Conservation (phyloP, 2,329 filamentous ascomycete genomes). For the Ilyonectria sp. region DNA sequence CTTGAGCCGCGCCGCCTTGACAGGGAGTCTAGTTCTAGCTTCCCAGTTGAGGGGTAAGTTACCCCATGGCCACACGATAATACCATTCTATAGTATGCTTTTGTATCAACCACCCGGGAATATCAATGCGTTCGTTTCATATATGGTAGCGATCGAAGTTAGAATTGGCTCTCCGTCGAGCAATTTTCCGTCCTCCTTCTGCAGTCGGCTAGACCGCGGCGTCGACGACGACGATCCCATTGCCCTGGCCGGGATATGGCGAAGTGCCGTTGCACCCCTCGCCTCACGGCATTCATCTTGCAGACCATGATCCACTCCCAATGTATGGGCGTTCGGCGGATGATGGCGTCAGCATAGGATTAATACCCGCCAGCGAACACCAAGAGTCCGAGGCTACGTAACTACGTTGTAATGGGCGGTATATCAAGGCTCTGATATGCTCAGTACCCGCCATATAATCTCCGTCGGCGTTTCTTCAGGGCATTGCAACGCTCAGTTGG, state of each 20-base stretch:
- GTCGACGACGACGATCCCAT: slow-evolving; percentile 17
- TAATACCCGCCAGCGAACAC: neutral
- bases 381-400: slow-evolving; percentile 8
- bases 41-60: neutral
- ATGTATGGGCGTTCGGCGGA: slow-evolving; percentile 11
- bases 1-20: neutral
- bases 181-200: neutral
- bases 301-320: slow-evolving; percentile 21
- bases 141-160: neutral
- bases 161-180: neutral
- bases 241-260: slow-evolving; percentile 4
- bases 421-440: slow-evolving; percentile 20
- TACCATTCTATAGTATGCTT: neutral
- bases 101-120: neutral
- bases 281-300: slow-evolving; percentile 25
- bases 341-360: neutral
- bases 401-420: neutral
- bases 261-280: slow-evolving; percentile 27
- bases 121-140: slow-evolving; percentile 5
- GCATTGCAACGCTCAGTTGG: slow-evolving; percentile 35
- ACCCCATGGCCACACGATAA: neutral
- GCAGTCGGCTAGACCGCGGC: slow-evolving; percentile 7
- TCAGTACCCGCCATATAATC: slow-evolving; percentile 34
- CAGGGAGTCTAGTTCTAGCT: neutral
- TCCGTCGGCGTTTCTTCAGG: slow-evolving; percentile 37